Evolutionary conservation across 768 basidiomycete genomes (phyloP).

Genomic region (Cystobasidium tubakii): DNA sequence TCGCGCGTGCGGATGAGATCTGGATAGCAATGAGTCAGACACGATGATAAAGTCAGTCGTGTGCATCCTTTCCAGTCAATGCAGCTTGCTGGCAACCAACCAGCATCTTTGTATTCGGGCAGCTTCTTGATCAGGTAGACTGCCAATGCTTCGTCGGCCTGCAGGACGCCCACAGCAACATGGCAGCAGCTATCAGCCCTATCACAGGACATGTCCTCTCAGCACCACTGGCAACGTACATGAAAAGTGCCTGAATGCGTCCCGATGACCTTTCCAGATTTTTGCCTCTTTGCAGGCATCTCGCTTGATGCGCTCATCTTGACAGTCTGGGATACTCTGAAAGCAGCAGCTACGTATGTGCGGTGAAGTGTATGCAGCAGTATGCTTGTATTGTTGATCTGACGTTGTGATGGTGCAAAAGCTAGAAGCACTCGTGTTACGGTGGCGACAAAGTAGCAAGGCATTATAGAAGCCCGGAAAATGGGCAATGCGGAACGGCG

Average conservation of each 20-base stretch:
- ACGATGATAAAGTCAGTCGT: too few species aligned
- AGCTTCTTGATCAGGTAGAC: slow-evolving; percentile 81
- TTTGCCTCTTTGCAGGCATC: slow-evolving; percentile 11
- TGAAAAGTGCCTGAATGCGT: slow-evolving; percentile 16
- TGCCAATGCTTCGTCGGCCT: slow-evolving; percentile 94
- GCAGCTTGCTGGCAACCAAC: slow-evolving; percentile 50
- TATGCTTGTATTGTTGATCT: background rate
- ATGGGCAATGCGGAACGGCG: background rate
- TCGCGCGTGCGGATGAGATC: slow-evolving; percentile 69
- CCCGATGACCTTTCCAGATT: background rate
- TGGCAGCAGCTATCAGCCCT: background rate
- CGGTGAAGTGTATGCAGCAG: background rate
- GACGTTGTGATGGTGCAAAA: background rate
- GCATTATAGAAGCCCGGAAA: background rate
- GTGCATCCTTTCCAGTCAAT: too few species aligned
- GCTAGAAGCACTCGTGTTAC: background rate
- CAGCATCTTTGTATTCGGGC: slow-evolving; percentile 65
- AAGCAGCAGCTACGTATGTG: too few species aligned
- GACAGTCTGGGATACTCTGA: background rate
- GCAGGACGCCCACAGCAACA: slow-evolving; percentile 46
- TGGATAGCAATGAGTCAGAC: slow-evolving; percentile 43
- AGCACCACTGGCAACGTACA: too few species aligned
- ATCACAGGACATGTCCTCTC: too few species aligned
- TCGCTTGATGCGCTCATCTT: slow-evolving; percentile 14
- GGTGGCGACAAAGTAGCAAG: background rate